These are phyloP conservation scores for Fomitopsis schrenkii DNA, from an alignment of 1,284 basidiomycete species.

Conservation along the genomic window DNA sequence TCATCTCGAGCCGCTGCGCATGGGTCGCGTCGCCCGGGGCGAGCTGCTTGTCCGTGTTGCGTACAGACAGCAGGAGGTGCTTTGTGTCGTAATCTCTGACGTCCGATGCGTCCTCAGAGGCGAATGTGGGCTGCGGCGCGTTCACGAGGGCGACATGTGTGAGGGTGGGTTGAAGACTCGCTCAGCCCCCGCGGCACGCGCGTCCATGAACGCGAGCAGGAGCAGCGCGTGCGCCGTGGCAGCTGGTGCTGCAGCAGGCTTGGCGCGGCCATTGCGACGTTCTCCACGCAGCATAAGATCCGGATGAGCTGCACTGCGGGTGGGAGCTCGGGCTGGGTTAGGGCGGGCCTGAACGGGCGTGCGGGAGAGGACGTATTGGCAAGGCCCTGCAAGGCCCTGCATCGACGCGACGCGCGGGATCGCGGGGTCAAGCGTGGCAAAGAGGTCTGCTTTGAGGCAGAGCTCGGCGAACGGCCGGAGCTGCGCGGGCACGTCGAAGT, in stretches of 20 bases:
- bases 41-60: constrained; percentile 86
- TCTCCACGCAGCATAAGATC: not conserved
- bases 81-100: constrained; percentile 61
- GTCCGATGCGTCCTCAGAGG: not conserved
- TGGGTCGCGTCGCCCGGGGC: constrained; percentile 72
- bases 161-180: too few relatives aligned
- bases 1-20: constrained; percentile 82
- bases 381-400: not conserved
- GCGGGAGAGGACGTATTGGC: too few relatives aligned
- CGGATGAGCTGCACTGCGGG: not conserved
- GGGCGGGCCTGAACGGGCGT: not conserved
- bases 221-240: too few relatives aligned
- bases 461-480: not conserved
- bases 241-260: constrained; percentile 16
- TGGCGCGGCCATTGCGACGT: not conserved
- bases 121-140: constrained; percentile 29
- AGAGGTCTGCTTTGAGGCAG: not conserved
- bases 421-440: not conserved
- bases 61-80: constrained; percentile 80
- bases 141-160: too few relatives aligned
- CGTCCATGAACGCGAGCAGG: too few relatives aligned
- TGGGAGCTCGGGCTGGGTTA: not conserved
- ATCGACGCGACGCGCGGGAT: not conserved
- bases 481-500: not conserved
- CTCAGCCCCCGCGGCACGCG: too few relatives aligned